A percentile compares a stretch with the other conserved stretches of the same genome.
Evolutionary conservation across 1,139 yeast genomes (phyloP).

Genomic region (Pneumocystis wakefieldiae): DNA sequence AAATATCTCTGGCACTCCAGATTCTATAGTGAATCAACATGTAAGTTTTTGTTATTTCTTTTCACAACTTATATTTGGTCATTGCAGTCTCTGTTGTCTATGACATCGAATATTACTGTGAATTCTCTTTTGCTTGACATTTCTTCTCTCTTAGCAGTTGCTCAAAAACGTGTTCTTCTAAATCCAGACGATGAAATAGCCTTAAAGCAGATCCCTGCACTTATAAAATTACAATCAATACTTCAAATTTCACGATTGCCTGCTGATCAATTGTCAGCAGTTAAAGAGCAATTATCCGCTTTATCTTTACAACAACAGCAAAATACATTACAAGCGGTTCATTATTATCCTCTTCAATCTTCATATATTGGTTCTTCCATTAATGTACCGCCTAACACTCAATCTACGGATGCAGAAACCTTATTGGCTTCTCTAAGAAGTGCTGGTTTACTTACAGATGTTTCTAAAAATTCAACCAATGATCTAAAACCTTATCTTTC

Average conservation of each 20-base stretch:
- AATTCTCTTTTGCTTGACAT: constrained; percentile 9
- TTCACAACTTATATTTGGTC: neutral
- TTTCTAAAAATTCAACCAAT: neutral
- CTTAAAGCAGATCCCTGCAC: constrained; percentile 12
- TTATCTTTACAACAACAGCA: neutral
- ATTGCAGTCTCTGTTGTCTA: neutral
- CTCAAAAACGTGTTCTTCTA: constrained; percentile 7
- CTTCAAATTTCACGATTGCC: constrained; percentile 13
- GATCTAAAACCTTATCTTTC: neutral
- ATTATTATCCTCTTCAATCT: neutral
- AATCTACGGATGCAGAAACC: neutral
- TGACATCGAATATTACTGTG: constrained; percentile 4
- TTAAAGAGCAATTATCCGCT: constrained; percentile 7
- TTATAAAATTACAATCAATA: constrained; percentile 12
- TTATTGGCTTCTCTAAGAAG: constrained; percentile 1
- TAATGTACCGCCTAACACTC: neutral
- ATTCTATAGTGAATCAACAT: neutral
- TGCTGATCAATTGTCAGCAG: constrained; percentile 10
- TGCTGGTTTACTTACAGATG: constrained; percentile 10
- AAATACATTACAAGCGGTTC: neutral
- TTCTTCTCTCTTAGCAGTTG: constrained; percentile 8
- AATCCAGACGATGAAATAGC: constrained; percentile 11
- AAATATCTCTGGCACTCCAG: neutral
- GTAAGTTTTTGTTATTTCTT: constrained; percentile 2
- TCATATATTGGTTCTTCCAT: neutral